Percentiles rank a stretch among this genome's conserved stretches.
Conservation (phyloP, 345 rosid genomes). For the Cardiospermum halicacabum region DNA sequence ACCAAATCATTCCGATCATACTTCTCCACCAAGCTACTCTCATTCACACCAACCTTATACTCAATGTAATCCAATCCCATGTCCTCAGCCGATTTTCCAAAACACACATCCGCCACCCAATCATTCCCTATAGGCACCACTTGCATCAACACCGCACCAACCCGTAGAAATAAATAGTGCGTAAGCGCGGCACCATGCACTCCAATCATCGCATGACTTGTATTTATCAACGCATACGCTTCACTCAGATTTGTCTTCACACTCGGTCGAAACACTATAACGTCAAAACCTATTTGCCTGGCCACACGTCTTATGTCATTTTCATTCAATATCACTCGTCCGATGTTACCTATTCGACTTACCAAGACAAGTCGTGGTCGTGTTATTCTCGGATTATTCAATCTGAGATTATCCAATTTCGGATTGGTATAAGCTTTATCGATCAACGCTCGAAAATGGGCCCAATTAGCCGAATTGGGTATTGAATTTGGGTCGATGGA, state of each 20-base stretch:
- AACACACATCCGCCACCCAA: constrained; percentile 24
- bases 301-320: constrained; percentile 3
- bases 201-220: constrained; percentile 36
- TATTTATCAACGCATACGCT: constrained; percentile 16
- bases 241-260: constrained; percentile 9
- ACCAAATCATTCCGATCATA: constrained; percentile 13
- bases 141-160: constrained; percentile 23
- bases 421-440: constrained; percentile 14
- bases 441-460: constrained; percentile 21
- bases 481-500: constrained; percentile 20
- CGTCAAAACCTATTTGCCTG: constrained; percentile 23
- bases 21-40: constrained; percentile 29
- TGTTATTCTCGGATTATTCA: neutral
- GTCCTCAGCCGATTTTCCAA: constrained; percentile 21
- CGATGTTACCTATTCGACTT: constrained; percentile 4
- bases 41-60: constrained; percentile 22
- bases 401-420: neutral
- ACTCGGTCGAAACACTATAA: constrained; percentile 19
- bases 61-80: constrained; percentile 31
- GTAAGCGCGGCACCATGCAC: constrained; percentile 43
- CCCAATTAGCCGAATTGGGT: constrained; percentile 11
- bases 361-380: constrained; percentile 19
- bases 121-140: constrained; percentile 31
- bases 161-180: constrained; percentile 23
- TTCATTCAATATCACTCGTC: constrained; percentile 21